Conservation (phyloP, 805 yeast genomes). For the Candida chilensis region DNA sequence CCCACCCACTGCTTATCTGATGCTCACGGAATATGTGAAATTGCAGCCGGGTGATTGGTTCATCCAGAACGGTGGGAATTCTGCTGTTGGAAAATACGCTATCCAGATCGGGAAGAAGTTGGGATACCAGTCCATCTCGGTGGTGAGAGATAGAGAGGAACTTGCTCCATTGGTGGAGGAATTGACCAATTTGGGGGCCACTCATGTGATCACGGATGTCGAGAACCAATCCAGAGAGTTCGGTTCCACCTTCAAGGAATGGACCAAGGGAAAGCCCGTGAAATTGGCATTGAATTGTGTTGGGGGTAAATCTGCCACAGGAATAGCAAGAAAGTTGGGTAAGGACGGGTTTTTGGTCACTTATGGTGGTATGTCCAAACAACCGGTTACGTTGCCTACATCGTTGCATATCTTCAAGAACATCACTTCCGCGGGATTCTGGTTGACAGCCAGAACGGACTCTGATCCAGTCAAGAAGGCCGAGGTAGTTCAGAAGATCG, state of each 20-base stretch:
- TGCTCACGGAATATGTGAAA: slow-evolving; percentile 64
- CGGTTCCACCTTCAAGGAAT: slow-evolving; percentile 44
- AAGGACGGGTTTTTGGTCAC: slow-evolving; percentile 73
- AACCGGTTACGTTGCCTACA: slow-evolving; percentile 89
- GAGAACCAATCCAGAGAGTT: slow-evolving; percentile 66
- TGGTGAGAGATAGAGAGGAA: slow-evolving; percentile 79
- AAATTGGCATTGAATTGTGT: slow-evolving; percentile 85
- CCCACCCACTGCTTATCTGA: slow-evolving; percentile 85
- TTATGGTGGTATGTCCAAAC: slow-evolving; percentile 96
- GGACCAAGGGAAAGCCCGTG: slow-evolving; percentile 44
- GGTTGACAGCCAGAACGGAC: slow-evolving; percentile 72
- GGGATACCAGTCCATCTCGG: slow-evolving; percentile 79
- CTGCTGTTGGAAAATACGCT: slow-evolving; percentile 90
- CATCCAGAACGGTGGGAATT: slow-evolving; percentile 93
- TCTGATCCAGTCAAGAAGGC: slow-evolving; percentile 52
- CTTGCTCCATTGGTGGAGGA: slow-evolving; percentile 49
- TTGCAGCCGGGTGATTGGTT: slow-evolving; percentile 77
- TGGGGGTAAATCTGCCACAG: slow-evolving; percentile 82
- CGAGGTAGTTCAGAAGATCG: slow-evolving; percentile 42
- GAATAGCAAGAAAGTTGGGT: slow-evolving; percentile 74
- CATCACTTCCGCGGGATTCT: slow-evolving; percentile 78
- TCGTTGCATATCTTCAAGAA: slow-evolving; percentile 86
- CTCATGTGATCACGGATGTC: slow-evolving; percentile 83
- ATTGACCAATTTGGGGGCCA: slow-evolving; percentile 68
- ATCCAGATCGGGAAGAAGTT: slow-evolving; percentile 74